Percentiles rank a stretch among this genome's conserved stretches.
Conservation (phyloP, 2,329 filamentous ascomycete species). For the Uncinocarpus reesii region DNA sequence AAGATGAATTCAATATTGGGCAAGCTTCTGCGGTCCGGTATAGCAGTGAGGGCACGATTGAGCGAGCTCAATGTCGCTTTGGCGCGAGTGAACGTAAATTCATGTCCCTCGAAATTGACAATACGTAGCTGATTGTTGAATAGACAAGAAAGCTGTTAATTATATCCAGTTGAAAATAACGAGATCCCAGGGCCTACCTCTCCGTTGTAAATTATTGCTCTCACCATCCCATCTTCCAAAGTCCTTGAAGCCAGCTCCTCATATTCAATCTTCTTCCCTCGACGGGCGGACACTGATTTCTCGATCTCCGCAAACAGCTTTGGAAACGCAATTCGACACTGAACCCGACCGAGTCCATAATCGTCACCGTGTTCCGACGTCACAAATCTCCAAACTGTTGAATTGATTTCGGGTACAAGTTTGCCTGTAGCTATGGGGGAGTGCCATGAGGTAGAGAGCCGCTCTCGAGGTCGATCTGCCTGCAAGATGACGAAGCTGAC, state of each 20-base stretch:
- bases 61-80: constrained; percentile 40
- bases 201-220: constrained; percentile 29
- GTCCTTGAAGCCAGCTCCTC: constrained; percentile 27
- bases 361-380: constrained; percentile 28
- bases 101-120: constrained; percentile 28
- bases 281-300: constrained; percentile 22
- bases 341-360: constrained; percentile 28
- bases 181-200: constrained; percentile 24
- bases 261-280: constrained; percentile 24
- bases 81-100: constrained; percentile 29
- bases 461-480: background rate
- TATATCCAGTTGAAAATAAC: background rate
- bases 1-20: constrained; percentile 44
- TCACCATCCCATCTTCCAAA: constrained; percentile 30
- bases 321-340: constrained; percentile 34
- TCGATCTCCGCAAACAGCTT: constrained; percentile 32
- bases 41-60: constrained; percentile 39
- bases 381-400: constrained; percentile 27
- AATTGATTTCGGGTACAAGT: background rate
- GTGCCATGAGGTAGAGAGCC: background rate
- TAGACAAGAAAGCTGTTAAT: background rate
- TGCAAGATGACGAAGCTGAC: background rate
- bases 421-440: background rate
- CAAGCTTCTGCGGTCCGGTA: constrained; percentile 31
- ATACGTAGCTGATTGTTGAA: constrained; percentile 29